Evolutionary conservation across 106 monocot species (phyloP).

Genomic region (Dioscorea zingiberensis): DNA sequence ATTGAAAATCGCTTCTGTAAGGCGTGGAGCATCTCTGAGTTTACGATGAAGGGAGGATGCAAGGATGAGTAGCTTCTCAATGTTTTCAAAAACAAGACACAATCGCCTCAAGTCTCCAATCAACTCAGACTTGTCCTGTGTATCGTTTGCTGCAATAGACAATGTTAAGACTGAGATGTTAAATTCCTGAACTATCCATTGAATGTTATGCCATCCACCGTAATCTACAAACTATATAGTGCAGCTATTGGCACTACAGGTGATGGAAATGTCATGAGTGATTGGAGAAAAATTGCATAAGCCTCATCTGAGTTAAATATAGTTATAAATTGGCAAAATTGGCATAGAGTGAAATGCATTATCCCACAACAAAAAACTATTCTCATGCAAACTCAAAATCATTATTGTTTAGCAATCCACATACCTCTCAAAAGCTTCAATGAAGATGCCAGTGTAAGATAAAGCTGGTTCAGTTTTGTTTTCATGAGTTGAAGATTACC

Average conservation of each 20-base stretch:
- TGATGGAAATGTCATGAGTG: too few species aligned
- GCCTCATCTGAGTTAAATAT: too few species aligned
- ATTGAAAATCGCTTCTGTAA: slow-evolving; percentile 72
- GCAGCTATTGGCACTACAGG: too few species aligned
- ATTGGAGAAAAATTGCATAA: too few species aligned
- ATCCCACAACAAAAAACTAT: neutral
- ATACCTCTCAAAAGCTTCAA: slow-evolving; percentile 73
- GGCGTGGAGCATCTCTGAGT: slow-evolving; percentile 50
- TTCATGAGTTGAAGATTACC: slow-evolving; percentile 67
- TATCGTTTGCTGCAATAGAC: slow-evolving; percentile 32
- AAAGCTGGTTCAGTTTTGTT: slow-evolving; percentile 72
- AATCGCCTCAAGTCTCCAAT: slow-evolving; percentile 66
- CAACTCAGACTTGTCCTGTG: slow-evolving; percentile 49
- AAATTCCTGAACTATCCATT: too few species aligned
- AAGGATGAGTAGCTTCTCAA: slow-evolving; percentile 73
- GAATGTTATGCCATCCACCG: too few species aligned
- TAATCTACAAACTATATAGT: too few species aligned
- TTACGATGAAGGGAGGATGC: slow-evolving; percentile 74
- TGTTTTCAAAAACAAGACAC: slow-evolving; percentile 66
- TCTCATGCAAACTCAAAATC: neutral
- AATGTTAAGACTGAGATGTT: neutral
- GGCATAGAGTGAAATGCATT: too few species aligned
- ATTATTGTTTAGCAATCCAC: neutral
- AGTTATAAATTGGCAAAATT: too few species aligned
- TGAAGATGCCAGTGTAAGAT: slow-evolving; percentile 56